Evolutionary conservation across 78 protist genomes (phyloP).

Genomic region (Mantamonas sphyraenae): DNA sequence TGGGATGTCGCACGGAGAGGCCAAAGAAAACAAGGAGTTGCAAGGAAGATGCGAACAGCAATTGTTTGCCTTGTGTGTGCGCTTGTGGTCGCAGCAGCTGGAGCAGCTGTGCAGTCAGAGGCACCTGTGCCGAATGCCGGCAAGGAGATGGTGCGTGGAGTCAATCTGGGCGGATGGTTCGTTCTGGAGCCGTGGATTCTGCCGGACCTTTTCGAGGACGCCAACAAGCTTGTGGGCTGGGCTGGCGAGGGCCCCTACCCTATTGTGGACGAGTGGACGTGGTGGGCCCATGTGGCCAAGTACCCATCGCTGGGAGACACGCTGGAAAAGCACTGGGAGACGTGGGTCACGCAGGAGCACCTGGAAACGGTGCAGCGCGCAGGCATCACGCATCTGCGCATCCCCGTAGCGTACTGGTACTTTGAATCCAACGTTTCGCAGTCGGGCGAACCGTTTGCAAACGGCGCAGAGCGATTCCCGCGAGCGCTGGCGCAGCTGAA

Average conservation of each 20-base stretch:
- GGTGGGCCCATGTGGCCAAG: background rate
- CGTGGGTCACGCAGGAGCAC: background rate
- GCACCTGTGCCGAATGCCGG: too few species aligned
- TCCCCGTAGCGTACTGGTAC: slow-evolving; percentile 7
- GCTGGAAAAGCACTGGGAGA: slow-evolving; percentile 4
- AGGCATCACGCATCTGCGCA: background rate
- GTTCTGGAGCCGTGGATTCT: slow-evolving; percentile 7
- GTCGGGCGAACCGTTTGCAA: background rate
- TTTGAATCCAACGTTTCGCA: background rate
- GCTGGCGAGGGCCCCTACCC: background rate
- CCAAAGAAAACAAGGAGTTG: too few species aligned
- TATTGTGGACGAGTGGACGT: background rate
- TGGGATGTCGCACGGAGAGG: too few species aligned
- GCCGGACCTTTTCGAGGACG: background rate
- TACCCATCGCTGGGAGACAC: background rate
- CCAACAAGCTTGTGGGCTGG: background rate
- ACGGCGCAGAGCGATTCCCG: background rate
- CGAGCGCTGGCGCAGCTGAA: background rate
- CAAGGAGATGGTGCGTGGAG: too few species aligned
- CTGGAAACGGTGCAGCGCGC: background rate
- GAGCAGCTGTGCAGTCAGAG: too few species aligned
- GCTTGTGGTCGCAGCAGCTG: too few species aligned
- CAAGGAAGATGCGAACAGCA: too few species aligned
- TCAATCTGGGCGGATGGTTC: slow-evolving; percentile 2
- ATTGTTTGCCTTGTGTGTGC: too few species aligned